Evolutionary conservation across 2,329 filamentous ascomycete genomes (phyloP).

Genomic region (Neoarthrinium moseri): DNA sequence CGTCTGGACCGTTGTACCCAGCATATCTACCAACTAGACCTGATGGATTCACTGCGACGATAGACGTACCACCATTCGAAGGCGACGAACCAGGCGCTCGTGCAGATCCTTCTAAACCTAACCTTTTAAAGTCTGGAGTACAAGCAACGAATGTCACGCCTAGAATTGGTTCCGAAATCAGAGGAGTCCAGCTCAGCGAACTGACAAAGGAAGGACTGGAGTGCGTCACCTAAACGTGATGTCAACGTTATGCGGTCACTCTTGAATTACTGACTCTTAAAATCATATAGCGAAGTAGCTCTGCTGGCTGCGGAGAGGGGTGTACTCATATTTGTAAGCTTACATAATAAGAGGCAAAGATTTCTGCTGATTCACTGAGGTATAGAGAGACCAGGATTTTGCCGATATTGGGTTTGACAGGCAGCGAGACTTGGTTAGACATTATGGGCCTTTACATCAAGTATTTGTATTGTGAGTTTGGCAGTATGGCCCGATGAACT

Average conservation of each 20-base stretch:
- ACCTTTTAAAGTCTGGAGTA: slow-evolving; percentile 17
- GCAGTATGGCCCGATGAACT: neutral
- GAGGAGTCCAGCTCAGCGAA: slow-evolving; percentile 26
- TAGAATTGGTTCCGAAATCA: slow-evolving; percentile 25
- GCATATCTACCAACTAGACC: slow-evolving; percentile 30
- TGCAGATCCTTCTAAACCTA: slow-evolving; percentile 24
- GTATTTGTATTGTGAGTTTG: slow-evolving; percentile 1
- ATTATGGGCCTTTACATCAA: slow-evolving; percentile 30
- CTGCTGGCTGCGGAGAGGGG: slow-evolving; percentile 28
- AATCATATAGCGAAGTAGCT: slow-evolving; percentile 21
- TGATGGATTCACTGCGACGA: slow-evolving; percentile 25
- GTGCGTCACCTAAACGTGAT: neutral
- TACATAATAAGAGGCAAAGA: neutral
- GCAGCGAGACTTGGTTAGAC: slow-evolving; percentile 25
- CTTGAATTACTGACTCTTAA: neutral
- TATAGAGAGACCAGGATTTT: slow-evolving; percentile 29
- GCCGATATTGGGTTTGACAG: slow-evolving; percentile 29
- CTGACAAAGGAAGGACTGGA: slow-evolving; percentile 23
- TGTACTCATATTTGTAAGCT: slow-evolving; percentile 27
- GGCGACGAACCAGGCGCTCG: slow-evolving; percentile 28
- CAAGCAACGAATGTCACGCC: slow-evolving; percentile 24
- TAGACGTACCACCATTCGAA: slow-evolving; percentile 24
- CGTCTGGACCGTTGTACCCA: slow-evolving; percentile 28
- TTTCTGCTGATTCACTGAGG: neutral
- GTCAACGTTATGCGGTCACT: neutral